Evolutionary conservation across 345 rosid species (phyloP).

Genomic region (Mangifera indica): DNA sequence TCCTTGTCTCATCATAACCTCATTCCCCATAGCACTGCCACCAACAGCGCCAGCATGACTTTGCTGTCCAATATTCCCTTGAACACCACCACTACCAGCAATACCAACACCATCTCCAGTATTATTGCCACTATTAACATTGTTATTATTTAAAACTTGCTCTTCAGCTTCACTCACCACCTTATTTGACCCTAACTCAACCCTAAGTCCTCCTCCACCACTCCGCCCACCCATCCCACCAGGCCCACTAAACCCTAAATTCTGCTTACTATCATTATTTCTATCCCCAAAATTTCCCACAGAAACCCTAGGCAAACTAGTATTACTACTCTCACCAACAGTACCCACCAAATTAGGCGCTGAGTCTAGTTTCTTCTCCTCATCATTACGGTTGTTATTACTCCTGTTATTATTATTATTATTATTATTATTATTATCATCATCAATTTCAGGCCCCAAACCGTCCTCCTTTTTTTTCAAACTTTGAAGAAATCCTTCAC

Average conservation of each 20-base stretch:
- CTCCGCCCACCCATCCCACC: conserved; percentile 30
- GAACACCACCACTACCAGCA: not conserved
- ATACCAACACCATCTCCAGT: not conserved
- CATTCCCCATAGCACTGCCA: conserved; percentile 28
- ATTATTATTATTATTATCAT: too few species aligned
- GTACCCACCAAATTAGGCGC: conserved; percentile 22
- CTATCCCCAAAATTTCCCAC: conserved; percentile 34
- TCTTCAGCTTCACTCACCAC: conserved; percentile 33
- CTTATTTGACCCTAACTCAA: conserved; percentile 52
- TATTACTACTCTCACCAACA: conserved; percentile 37
- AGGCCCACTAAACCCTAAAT: conserved; percentile 37
- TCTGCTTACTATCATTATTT: not conserved
- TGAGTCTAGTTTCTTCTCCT: conserved; percentile 26
- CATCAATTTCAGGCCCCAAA: conserved; percentile 10
- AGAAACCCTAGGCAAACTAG: conserved; percentile 29
- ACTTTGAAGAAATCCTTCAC: conserved; percentile 72
- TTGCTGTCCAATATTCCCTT: conserved; percentile 34
- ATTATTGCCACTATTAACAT: not conserved
- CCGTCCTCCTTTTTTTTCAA: conserved; percentile 47
- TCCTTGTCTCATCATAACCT: conserved; percentile 41
- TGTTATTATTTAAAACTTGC: conserved; percentile 31
- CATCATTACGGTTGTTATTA: conserved; percentile 9
- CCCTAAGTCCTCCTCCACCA: conserved; percentile 43
- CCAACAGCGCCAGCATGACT: conserved; percentile 13
- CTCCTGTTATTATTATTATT: not conserved